Conservation (phyloP, 75 land plant genomes). For the Selaginella tamariscina region DNA sequence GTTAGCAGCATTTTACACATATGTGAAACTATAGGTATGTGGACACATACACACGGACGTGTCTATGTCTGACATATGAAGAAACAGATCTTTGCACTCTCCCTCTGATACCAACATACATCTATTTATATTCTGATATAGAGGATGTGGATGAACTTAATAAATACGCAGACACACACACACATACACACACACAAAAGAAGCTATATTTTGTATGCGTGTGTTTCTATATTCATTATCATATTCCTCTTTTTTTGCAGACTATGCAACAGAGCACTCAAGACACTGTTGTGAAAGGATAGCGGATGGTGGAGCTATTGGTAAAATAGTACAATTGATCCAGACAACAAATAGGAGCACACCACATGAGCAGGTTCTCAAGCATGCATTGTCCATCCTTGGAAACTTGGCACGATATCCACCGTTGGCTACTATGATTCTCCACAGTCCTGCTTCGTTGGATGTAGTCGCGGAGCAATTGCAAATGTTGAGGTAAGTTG, state of each 20-base stretch:
- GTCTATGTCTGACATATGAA: no score
- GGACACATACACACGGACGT: no score
- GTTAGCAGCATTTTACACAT: conserved; percentile 61
- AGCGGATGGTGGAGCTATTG: conserved; percentile 60
- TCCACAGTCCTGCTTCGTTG: conserved; percentile 29
- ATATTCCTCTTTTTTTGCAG: conserved; percentile 25
- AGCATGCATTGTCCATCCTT: conserved; percentile 72
- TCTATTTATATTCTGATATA: no score
- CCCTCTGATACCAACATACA: not conserved
- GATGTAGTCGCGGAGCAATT: conserved; percentile 43
- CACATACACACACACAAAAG: no score
- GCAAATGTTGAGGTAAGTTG: conserved; percentile 39
- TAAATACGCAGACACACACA: no score
- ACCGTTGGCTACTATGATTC: conserved; percentile 34
- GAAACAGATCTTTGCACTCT: not conserved
- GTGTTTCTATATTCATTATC: not conserved
- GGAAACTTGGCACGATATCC: conserved; percentile 63
- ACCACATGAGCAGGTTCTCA: conserved; percentile 67
- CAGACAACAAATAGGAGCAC: conserved; percentile 54
- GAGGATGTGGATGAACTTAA: no score
- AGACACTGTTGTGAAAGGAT: conserved; percentile 70
- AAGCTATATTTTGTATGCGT: no score
- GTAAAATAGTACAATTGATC: conserved; percentile 45
- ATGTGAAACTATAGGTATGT: conserved; percentile 78
- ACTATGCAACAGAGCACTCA: conserved; percentile 63